Base-by-base conservation (phyloP, 2,329 filamentous ascomycete genomes). In the Aureobasidium melanogenum region DNA sequence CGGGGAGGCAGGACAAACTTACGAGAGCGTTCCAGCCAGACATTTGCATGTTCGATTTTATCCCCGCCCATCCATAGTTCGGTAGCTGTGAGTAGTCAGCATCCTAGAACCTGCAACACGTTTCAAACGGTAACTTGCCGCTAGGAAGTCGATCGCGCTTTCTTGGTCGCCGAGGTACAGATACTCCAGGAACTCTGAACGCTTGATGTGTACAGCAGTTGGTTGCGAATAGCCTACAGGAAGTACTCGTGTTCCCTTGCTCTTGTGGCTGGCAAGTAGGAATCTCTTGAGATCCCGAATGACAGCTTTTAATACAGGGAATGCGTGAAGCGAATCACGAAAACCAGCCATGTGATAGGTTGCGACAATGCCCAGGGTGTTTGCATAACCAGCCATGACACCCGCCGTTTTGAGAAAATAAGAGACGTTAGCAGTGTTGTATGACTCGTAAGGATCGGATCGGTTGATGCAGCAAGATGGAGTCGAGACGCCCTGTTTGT, bases 281-380 rank as follows among this genome's bases (percentile, higher is more conserved):
- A 64, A 62, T 15, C 41, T 58, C 48, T 66, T 66, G 24, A 66
- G 15, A 36, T 65, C 65, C 44, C 64, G 50, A 1, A 64, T 38
- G 14, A 65, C 61, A 39, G 65, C 64, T 50, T 26, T 62, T 10
- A 66, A 24, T 0, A 66, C 63, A 14, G 65, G 65, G 5, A 58
- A 41, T 19, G 54, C 62, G 5, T 7, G n/a, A 22, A 63, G 39
- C 19, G 43, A 44, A 5, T 24, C 34, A 17, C 56, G 17, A 8
- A 43, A 43, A 34, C 65, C 64, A 54, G 64, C 54, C 12, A 66
- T 24, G 12, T 24, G 32, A 26, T 60, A n/a, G n/a, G 52, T 61
- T 5, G 55, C 63, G 22, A 57, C 26, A 5, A 64, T 43, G 15
- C 58, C 64, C 3, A 64, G 50, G 2, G 61, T 62, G 28, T 65